These are phyloP conservation scores for Gossypium davidsonii DNA, from an alignment of 441 rosid genomes.

Conservation along the genomic window DNA sequence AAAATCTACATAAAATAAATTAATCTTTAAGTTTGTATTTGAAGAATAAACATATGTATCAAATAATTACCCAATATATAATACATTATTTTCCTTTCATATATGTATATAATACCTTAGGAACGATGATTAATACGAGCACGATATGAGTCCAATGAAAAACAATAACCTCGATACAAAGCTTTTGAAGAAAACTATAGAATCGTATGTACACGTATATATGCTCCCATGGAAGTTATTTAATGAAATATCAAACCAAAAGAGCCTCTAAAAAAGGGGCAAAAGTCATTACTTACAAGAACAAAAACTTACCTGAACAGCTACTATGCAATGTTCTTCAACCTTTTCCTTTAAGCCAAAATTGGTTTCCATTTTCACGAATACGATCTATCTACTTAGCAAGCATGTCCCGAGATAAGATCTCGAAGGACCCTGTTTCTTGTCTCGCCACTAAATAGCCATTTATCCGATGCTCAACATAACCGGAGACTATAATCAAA, in stretches of 20 bases:
- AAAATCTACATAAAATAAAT: no score
- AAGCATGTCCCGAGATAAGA: neutral
- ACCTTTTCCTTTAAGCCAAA: neutral
- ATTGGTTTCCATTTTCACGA: neutral
- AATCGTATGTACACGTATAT: no score
- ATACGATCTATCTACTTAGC: neutral
- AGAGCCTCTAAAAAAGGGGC: neutral
- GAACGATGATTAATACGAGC: no score
- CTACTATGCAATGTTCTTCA: neutral
- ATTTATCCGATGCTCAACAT: neutral
- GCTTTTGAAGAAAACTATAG: no score
- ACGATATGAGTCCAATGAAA: no score
- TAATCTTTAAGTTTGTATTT: no score
- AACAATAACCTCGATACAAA: no score
- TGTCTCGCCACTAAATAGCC: neutral
- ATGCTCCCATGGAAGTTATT: no score
- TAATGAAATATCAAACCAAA: neutral
- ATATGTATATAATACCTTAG: no score
- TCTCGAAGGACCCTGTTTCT: neutral
- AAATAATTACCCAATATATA: no score
- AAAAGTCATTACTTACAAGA: neutral
- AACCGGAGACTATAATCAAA: neutral
- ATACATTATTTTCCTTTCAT: no score
- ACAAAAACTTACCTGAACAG: conserved; percentile 9
- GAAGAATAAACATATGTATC: no score